A percentile compares a stretch with the other conserved stretches of the same genome.
Conservation (phyloP, 2,329 filamentous ascomycete species). For the Sclerotinia nivalis region DNA sequence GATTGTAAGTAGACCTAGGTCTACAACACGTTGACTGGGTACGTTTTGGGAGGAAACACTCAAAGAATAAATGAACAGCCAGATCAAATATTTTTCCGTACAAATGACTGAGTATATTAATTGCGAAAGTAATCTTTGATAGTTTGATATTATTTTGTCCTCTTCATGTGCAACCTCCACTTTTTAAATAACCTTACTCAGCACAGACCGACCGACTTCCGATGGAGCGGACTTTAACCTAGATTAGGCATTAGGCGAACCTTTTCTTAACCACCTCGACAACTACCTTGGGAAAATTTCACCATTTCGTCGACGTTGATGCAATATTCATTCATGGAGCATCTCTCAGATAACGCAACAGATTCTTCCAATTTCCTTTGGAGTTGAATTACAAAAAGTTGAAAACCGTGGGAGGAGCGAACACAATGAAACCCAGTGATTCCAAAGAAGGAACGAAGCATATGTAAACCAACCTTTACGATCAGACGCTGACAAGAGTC, state of each 20-base stretch:
- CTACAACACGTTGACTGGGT: not conserved
- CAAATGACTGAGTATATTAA: not conserved
- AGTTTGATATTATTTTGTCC: no score
- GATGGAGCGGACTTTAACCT: no score
- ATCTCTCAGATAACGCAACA: no score
- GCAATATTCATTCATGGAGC: no score
- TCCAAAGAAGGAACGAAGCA: not conserved
- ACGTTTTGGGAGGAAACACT: not conserved
- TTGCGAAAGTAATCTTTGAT: no score
- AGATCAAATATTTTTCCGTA: not conserved
- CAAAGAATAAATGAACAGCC: not conserved
- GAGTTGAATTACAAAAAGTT: not conserved
- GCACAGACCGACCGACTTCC: no score
- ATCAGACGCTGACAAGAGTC: not conserved
- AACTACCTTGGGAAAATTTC: no score
- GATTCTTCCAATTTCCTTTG: not conserved
- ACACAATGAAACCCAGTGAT: no score
- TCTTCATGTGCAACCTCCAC: no score
- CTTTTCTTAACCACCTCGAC: not conserved
- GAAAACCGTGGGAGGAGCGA: not conserved
- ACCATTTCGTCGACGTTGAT: not conserved
- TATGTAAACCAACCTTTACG: not conserved
- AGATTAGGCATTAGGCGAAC: not conserved
- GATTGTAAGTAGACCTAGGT: not conserved
- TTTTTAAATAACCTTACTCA: no score